These are phyloP conservation scores for Fusarium veterinarium DNA, from an alignment of 2,329 filamentous ascomycete genomes.

Conservation along the genomic window DNA sequence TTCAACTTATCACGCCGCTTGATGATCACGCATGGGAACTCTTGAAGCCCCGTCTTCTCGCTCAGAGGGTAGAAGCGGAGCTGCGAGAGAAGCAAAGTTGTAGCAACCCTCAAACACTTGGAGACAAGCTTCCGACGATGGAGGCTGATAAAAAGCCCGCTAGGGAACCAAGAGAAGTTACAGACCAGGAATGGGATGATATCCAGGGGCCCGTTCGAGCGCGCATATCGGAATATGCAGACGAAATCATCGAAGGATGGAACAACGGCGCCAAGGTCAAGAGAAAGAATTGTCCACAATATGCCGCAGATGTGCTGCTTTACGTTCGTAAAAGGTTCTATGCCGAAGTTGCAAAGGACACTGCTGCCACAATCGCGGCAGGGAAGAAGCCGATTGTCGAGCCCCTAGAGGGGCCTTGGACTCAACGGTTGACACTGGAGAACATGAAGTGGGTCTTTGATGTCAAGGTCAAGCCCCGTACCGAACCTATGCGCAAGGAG, in stretches of 20 bases:
- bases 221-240: slow-evolving; percentile 73
- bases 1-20: slow-evolving; percentile 75
- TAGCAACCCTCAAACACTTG: slow-evolving; percentile 48
- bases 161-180: slow-evolving; percentile 59
- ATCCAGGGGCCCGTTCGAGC: slow-evolving; percentile 74
- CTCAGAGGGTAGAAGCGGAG: slow-evolving; percentile 74
- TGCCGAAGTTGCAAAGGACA: slow-evolving; percentile 66
- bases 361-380: slow-evolving; percentile 58
- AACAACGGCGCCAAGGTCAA: slow-evolving; percentile 70
- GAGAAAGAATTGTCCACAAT: slow-evolving; percentile 72
- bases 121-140: slow-evolving; percentile 46
- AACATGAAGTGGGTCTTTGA: slow-evolving; percentile 91
- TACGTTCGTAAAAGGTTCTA: slow-evolving; percentile 76
- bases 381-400: slow-evolving; percentile 60
- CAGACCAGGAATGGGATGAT: slow-evolving; percentile 78
- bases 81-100: slow-evolving; percentile 59
- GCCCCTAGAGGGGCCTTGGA: slow-evolving; percentile 64
- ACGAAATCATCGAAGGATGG: slow-evolving; percentile 78
- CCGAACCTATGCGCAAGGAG: slow-evolving; percentile 74
- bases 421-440: slow-evolving; percentile 76
- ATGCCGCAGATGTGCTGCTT: slow-evolving; percentile 78
- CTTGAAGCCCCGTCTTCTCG: slow-evolving; percentile 73
- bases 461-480: slow-evolving; percentile 77
- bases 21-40: slow-evolving; percentile 77
- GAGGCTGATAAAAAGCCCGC: background rate